phyloP scores from a whole-genome alignment of 164 flowering plant genomes.

The Dillenia turbinata region DNA sequence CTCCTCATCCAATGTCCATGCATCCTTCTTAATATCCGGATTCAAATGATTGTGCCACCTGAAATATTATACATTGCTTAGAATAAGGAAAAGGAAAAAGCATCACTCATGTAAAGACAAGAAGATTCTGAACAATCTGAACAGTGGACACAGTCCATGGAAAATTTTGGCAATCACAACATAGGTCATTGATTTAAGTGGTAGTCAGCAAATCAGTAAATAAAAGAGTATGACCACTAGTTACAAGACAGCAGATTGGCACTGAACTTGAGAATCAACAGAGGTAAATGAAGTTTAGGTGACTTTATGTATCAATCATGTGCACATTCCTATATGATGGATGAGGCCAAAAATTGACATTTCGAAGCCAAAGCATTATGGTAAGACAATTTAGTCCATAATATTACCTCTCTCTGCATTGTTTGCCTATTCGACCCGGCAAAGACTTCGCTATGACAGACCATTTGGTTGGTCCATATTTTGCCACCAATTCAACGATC shows the following conservation, averaged over 20 bases:
- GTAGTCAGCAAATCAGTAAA: background rate
- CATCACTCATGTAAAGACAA: no score
- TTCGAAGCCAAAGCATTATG: background rate
- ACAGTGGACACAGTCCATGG: no score
- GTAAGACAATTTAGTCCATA: background rate
- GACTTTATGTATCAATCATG: no score
- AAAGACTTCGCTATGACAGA: conserved; percentile 87
- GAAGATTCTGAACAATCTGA: no score
- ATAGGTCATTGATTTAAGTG: no score
- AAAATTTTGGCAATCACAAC: no score
- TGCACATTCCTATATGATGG: no score
- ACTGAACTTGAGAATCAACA: no score
- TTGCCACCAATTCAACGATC: conserved; percentile 66
- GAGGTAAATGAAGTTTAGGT: no score
- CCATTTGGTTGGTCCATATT: conserved; percentile 94
- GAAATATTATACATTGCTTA: conserved; percentile 7
- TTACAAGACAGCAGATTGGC: no score
- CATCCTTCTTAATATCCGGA: conserved; percentile 82
- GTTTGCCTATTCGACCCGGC: conserved; percentile 98
- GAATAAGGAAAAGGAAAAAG: background rate
- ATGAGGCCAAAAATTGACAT: background rate
- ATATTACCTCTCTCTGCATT: conserved; percentile 92
- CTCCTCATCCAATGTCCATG: conserved; percentile 95
- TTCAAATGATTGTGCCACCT: conserved; percentile 99
- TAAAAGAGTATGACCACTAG: background rate